Base-by-base conservation (phyloP, 108 stramenopile genomes). In the Aurantiochytrium sp. region DNA sequence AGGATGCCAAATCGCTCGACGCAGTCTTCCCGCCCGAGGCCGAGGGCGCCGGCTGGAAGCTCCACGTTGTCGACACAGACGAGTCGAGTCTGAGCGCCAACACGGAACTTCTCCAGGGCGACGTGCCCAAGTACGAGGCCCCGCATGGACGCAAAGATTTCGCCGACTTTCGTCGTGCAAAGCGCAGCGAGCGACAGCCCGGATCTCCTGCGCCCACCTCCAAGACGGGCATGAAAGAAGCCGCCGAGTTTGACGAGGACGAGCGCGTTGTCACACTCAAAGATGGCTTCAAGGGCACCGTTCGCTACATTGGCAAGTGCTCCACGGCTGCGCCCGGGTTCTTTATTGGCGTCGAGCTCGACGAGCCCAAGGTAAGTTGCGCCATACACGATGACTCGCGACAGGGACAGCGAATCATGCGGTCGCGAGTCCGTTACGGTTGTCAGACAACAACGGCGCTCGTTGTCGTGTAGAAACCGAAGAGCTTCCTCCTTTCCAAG, bases 281-380 rank as follows among this genome's bases (percentile, higher is more conserved):
- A 24, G 73, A 48, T 41, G 73, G 73, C 19, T 24, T 81, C 0
- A 81, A 81, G 30, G 73, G 73, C 42, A 81, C 73, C 0, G 45
- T 81, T 48, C 73, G 73, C 12, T 81, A 81, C 2, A 81, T 81
- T 3, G 73, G 73, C 12, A 81, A 81, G 30, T 81, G 73, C 24
- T 12, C 73, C 6, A 48, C 73, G 6, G 73, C 73, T 12, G 73
- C 73, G 10, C 73, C 73, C 12, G 73, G 73, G 6, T 81, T 81
- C 45, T 81, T 81, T 42, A 24, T 81, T 48, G 73, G 73, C 45
- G 73, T 81, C 30, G 73, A 81, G 24, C 73, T 81, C 24, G 73
- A 81, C 32, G 73, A 81, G 12, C 42, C 39, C 6, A 81, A 81
- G 59, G 59, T 65, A 65, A 15, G 59, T 65, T n/a, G n/a, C n/a